These are phyloP conservation scores for Macroventuria anomochaeta DNA, from an alignment of 2,329 filamentous ascomycete genomes.

Conservation along the genomic window DNA sequence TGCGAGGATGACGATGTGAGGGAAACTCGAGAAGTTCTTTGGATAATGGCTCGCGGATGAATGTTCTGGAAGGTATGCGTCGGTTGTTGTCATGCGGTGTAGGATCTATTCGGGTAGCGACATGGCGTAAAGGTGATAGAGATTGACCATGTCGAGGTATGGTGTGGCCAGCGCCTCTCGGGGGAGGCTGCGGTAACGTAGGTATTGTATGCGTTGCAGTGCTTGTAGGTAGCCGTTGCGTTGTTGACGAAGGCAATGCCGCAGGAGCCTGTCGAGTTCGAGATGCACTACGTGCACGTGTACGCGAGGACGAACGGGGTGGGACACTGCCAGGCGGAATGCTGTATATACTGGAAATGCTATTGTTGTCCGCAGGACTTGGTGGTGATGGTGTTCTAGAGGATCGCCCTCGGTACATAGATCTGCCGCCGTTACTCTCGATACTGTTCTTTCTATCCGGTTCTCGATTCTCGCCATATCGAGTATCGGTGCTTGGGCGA, in stretches of 20 bases:
- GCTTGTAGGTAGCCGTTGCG: conserved; percentile 23
- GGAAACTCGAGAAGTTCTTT: conserved; percentile 59
- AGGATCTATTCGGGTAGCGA: conserved; percentile 50
- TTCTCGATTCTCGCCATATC: conserved; percentile 37
- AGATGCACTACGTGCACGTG: conserved; percentile 35
- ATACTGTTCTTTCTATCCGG: conserved; percentile 38
- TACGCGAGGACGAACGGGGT: conserved; percentile 54
- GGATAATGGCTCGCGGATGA: conserved; percentile 55
- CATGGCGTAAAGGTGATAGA: conserved; percentile 50
- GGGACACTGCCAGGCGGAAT: conserved; percentile 55
- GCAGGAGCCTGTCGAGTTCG: conserved; percentile 27
- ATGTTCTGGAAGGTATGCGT: conserved; percentile 57
- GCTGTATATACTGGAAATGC: conserved; percentile 54
- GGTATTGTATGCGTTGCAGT: conserved; percentile 25
- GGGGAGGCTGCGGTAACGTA: conserved; percentile 32
- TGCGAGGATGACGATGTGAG: conserved; percentile 56
- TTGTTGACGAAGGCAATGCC: conserved; percentile 23
- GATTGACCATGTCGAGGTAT: conserved; percentile 56
- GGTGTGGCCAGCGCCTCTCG: conserved; percentile 39
- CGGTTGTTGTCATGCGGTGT: conserved; percentile 52
- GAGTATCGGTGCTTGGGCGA: conserved; percentile 40
- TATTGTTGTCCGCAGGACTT: conserved; percentile 45
- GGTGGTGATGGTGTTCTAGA: conserved; percentile 44
- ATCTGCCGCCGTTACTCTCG: conserved; percentile 38
- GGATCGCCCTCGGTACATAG: conserved; percentile 30